phyloP scores from a whole-genome alignment of 106 monocot genomes.

The Phalaenopsis aphrodite region DNA sequence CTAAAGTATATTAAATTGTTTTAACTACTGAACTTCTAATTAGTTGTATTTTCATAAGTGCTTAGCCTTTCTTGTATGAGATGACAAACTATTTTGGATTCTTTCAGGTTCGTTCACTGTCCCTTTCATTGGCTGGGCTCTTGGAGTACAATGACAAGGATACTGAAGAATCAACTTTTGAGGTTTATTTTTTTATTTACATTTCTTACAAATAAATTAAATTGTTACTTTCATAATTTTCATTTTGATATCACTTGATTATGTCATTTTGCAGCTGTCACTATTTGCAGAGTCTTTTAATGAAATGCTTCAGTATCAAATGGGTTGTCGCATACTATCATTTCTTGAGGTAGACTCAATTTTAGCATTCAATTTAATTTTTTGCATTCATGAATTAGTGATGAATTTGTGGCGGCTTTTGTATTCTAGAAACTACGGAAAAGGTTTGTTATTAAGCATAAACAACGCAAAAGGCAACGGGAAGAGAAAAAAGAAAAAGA shows the following conservation, averaged over 20 bases:
- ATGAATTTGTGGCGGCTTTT: not conserved
- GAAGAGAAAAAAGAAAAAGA: slow-evolving; percentile 40
- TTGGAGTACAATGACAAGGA: slow-evolving; percentile 95
- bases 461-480: slow-evolving; percentile 62
- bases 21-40: not conserved
- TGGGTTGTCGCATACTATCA: slow-evolving; percentile 73
- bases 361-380: not conserved
- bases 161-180: slow-evolving; percentile 87
- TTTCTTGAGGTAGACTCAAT: slow-evolving; percentile 71
- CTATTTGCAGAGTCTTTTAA: slow-evolving; percentile 88
- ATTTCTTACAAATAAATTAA: not conserved
- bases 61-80: not conserved
- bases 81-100: not conserved
- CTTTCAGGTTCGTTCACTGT: slow-evolving; percentile 66
- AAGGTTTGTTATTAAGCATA: slow-evolving; percentile 40
- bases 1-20: slow-evolving; percentile 47
- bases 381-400: not conserved
- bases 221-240: not conserved
- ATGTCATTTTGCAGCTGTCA: slow-evolving; percentile 56
- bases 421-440: slow-evolving; percentile 53
- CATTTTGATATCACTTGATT: not conserved
- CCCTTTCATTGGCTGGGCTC: slow-evolving; percentile 84
- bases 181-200: slow-evolving; percentile 36
- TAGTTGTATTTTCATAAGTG: not conserved
- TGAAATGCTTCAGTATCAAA: slow-evolving; percentile 96